phyloP scores from a whole-genome alignment of 176 grass and related monocot genomes.

The Olyra latifolia region DNA sequence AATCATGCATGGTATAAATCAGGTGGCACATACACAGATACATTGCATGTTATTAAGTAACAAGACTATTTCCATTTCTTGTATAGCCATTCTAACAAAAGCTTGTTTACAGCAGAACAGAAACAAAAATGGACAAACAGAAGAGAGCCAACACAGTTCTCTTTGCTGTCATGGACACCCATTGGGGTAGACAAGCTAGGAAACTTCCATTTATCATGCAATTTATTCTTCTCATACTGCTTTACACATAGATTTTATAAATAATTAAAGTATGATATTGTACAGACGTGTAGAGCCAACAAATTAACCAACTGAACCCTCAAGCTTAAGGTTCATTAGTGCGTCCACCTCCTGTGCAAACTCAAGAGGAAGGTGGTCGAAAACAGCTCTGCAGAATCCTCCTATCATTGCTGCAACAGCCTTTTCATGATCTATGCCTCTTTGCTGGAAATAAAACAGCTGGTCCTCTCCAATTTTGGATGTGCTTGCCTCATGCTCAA shows the following conservation, averaged over 20 bases:
- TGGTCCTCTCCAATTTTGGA: slow-evolving; percentile 99
- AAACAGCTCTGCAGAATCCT: slow-evolving; percentile 90
- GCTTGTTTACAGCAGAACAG: slow-evolving; percentile 39
- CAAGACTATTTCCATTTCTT: slow-evolving; percentile 18
- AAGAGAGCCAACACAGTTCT: not conserved
- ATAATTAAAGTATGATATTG: slow-evolving; percentile 4
- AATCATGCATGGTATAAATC: not conserved
- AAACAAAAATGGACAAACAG: slow-evolving; percentile 36
- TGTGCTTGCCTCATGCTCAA: slow-evolving; percentile 98
- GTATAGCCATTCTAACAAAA: slow-evolving; percentile 18
- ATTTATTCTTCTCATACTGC: slow-evolving; percentile 42
- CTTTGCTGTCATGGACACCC: not conserved
- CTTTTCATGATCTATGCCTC: slow-evolving; percentile 94
- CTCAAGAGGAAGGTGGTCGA: slow-evolving; percentile 84
- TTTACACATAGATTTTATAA: slow-evolving; percentile 45
- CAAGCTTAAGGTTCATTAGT: slow-evolving; percentile 94
- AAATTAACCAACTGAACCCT: slow-evolving; percentile 93
- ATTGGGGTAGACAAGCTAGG: slow-evolving; percentile 8
- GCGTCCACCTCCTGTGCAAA: slow-evolving; percentile 91
- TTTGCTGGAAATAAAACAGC: slow-evolving; percentile 98
- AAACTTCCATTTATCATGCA: not conserved
- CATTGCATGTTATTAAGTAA: not conserved
- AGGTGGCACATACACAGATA: not conserved
- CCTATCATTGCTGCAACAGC: slow-evolving; percentile 95
- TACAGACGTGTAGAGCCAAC: not conserved